Percentiles rank a stretch among this genome's conserved stretches.
These are phyloP conservation scores for Paecilomyces sp. DNA, from an alignment of 2,329 filamentous ascomycete genomes.

Conservation along the genomic window DNA sequence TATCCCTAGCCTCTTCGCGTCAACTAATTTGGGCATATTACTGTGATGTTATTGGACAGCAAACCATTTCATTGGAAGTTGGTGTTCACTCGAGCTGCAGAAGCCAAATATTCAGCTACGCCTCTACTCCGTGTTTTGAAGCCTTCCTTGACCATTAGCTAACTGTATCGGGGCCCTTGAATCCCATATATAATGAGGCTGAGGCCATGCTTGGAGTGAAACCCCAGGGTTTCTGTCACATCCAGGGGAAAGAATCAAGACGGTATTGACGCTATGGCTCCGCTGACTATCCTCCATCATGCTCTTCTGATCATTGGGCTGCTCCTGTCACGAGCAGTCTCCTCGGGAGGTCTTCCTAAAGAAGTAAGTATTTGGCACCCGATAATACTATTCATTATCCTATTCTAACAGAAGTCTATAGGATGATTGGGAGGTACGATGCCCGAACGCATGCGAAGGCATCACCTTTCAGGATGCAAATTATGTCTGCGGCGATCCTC, in stretches of 20 bases:
- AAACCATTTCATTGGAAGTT: no score
- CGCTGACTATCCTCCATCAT: not conserved
- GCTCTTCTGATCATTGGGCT: not conserved
- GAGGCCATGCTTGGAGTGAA: not conserved
- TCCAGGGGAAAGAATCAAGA: not conserved
- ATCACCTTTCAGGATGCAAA: conserved; percentile 19
- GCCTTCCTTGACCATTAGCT: no score
- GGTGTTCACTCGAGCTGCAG: not conserved
- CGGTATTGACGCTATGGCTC: not conserved
- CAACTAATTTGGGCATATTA: not conserved
- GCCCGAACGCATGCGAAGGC: conserved; percentile 16
- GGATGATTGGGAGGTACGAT: not conserved
- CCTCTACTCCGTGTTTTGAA: not conserved
- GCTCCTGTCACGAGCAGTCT: not conserved
- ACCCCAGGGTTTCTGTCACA: not conserved
- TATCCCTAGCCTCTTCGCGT: not conserved
- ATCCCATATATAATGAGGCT: not conserved
- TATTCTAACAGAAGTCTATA: not conserved
- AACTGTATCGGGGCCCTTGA: no score
- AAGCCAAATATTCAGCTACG: not conserved
- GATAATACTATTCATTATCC: not conserved
- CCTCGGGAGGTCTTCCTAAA: not conserved
- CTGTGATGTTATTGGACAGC: not conserved
- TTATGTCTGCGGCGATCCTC: conserved; percentile 33
- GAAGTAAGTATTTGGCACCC: not conserved